phyloP scores from a whole-genome alignment of 768 basidiomycete genomes.

The Lactarius pseudohatsudake region DNA sequence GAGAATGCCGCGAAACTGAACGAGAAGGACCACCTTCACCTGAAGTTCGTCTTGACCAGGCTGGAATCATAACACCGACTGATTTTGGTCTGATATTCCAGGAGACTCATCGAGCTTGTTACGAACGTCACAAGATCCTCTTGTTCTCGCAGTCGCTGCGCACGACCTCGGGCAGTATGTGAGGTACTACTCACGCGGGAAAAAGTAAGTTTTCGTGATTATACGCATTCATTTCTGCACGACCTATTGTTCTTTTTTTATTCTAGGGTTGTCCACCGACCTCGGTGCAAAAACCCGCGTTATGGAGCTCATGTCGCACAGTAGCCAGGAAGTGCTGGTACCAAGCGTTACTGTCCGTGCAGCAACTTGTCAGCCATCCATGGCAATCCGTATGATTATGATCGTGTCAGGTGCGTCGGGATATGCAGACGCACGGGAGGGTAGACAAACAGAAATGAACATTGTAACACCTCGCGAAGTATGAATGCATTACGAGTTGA shows the following conservation, averaged over 20 bases:
- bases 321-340: constrained; percentile 88
- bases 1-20: constrained; percentile 88
- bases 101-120: constrained; percentile 78
- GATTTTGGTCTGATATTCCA: constrained; percentile 35
- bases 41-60: constrained; percentile 56
- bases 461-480: constrained; percentile 15
- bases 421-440: neutral
- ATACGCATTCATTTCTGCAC: neutral
- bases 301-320: constrained; percentile 92
- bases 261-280: constrained; percentile 56
- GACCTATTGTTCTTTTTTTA: constrained; percentile 2
- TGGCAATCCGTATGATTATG: constrained; percentile 62
- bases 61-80: constrained; percentile 1
- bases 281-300: constrained; percentile 83
- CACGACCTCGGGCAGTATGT: constrained; percentile 95
- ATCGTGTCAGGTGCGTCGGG: constrained; percentile 1
- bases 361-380: constrained; percentile 88
- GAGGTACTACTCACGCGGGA: constrained; percentile 86
- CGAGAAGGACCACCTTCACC: constrained; percentile 77
- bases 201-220: constrained; percentile 60
- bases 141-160: constrained; percentile 86
- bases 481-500: constrained; percentile 21
- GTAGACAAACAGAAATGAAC: constrained; percentile 5
- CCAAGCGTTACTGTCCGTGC: constrained; percentile 86
- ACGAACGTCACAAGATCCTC: constrained; percentile 64